Evolutionary conservation across 768 basidiomycete genomes (phyloP).

Genomic region (Butyriboletus loyo): DNA sequence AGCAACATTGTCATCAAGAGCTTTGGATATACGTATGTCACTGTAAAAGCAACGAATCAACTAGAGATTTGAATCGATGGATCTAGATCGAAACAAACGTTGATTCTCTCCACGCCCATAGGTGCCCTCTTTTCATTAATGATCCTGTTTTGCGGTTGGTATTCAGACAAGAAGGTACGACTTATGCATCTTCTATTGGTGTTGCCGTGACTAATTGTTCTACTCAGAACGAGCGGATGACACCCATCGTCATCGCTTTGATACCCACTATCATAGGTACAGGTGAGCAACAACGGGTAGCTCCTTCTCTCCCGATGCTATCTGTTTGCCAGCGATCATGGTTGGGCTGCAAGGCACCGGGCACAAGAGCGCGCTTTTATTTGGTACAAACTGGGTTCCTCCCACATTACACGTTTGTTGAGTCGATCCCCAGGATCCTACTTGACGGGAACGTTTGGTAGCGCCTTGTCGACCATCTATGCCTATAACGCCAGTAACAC

Average conservation of each 20-base stretch:
- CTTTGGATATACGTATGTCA: conserved; percentile 59
- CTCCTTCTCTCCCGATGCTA: neutral
- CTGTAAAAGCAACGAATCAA: neutral
- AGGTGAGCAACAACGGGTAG: conserved; percentile 30
- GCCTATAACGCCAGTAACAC: conserved; percentile 66
- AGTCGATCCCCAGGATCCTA: conserved; percentile 40
- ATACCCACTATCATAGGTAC: conserved; percentile 58
- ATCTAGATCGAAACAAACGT: conserved; percentile 53
- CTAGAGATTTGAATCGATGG: neutral
- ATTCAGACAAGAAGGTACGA: conserved; percentile 58
- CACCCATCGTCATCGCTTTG: conserved; percentile 55
- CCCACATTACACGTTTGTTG: neutral
- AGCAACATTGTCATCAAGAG: conserved; percentile 61
- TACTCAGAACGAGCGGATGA: conserved; percentile 53
- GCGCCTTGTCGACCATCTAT: conserved; percentile 56
- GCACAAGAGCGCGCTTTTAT: conserved; percentile 51
- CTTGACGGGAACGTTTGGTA: conserved; percentile 55
- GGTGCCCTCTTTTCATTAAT: conserved; percentile 49
- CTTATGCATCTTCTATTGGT: neutral
- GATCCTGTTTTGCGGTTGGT: conserved; percentile 57
- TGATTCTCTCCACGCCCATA: conserved; percentile 56
- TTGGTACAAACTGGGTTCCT: conserved; percentile 38
- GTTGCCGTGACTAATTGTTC: neutral
- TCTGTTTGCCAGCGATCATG: conserved; percentile 38
- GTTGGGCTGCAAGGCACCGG: conserved; percentile 51